Percentiles rank a stretch among this genome's conserved stretches.
Evolutionary conservation across 2,329 filamentous ascomycete genomes (phyloP).

Genomic region (Pseudocercospora pini-densiflorae): DNA sequence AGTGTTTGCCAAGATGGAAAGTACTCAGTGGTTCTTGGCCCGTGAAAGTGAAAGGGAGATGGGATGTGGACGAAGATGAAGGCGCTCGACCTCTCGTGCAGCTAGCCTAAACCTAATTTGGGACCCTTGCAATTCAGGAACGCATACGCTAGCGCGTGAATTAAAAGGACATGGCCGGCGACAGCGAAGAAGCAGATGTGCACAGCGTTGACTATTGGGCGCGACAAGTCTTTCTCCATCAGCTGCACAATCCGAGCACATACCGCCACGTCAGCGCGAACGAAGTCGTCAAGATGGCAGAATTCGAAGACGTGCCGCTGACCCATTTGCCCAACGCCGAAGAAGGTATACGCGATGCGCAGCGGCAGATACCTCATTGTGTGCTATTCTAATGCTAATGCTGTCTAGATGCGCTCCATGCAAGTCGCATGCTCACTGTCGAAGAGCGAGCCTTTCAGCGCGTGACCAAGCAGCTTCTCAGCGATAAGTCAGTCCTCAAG

Average conservation of each 20-base stretch:
- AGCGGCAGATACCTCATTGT: not conserved
- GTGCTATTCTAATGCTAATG: constrained; percentile 1
- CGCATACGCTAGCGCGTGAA: not conserved
- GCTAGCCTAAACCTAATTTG: not conserved
- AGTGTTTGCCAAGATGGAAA: too few relatives aligned
- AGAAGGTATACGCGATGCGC: constrained; percentile 30
- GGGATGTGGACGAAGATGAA: too few relatives aligned
- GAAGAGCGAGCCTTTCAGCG: constrained; percentile 93
- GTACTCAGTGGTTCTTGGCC: too few relatives aligned
- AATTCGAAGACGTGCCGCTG: constrained; percentile 17
- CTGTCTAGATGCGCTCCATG: constrained; percentile 78
- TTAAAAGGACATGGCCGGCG: not conserved
- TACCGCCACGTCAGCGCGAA: not conserved
- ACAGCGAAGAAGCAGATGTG: too few relatives aligned
- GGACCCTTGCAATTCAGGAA: too few relatives aligned
- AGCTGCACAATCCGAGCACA: not conserved
- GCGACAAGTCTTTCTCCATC: not conserved
- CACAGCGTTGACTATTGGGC: not conserved
- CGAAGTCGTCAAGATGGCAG: constrained; percentile 15
- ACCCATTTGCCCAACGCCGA: constrained; percentile 31
- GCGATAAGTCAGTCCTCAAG: constrained; percentile 67
- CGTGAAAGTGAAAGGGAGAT: too few relatives aligned
- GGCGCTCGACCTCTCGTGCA: too few relatives aligned
- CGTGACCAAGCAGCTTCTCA: constrained; percentile 78
- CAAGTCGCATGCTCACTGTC: constrained; percentile 81